Percentiles rank a stretch among this genome's conserved stretches.
Conservation (phyloP, 2,329 filamentous ascomycete species). For the Penicillium sp. region DNA sequence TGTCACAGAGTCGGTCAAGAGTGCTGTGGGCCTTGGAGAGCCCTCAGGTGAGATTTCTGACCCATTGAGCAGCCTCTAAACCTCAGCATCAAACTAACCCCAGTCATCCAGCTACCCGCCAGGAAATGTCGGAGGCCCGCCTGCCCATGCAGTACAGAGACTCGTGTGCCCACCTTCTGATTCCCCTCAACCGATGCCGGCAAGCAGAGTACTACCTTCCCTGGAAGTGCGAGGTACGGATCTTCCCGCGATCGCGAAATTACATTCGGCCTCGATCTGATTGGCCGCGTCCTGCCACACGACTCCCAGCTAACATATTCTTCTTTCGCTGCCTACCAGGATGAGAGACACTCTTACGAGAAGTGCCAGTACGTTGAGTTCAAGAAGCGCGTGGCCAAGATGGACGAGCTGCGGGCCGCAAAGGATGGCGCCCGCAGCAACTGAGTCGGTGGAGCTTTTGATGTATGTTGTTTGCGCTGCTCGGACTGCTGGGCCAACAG, state of each 20-base stretch:
- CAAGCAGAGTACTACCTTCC: constrained; percentile 88
- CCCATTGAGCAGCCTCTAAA: constrained; percentile 24
- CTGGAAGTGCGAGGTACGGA: constrained; percentile 91
- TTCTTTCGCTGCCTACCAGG: constrained; percentile 60
- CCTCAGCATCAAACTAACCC: constrained; percentile 16
- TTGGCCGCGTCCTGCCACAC: neutral
- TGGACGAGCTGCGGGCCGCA: constrained; percentile 88
- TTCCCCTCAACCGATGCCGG: constrained; percentile 93
- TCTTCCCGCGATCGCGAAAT: constrained; percentile 6
- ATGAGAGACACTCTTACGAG: constrained; percentile 96
- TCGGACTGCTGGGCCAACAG: constrained; percentile 28
- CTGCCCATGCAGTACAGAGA: constrained; percentile 90
- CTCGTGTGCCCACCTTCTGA: constrained; percentile 89
- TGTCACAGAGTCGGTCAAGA: constrained; percentile 49
- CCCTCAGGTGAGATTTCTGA: constrained; percentile 35
- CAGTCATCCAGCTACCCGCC: constrained; percentile 49
- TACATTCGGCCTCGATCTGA: neutral
- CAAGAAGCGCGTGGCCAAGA: constrained; percentile 97
- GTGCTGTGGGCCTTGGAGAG: constrained; percentile 46
- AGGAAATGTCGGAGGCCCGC: constrained; percentile 89
- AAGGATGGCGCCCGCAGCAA: constrained; percentile 86
- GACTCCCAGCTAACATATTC: constrained; percentile 8
- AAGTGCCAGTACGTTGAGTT: constrained; percentile 99
- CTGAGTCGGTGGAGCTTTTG: constrained; percentile 43
- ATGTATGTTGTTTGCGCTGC: constrained; percentile 20